A percentile compares a stretch with the other conserved stretches of the same genome.
phyloP scores from a whole-genome alignment of 768 basidiomycete species.

The Boletus vermiculosoides region DNA sequence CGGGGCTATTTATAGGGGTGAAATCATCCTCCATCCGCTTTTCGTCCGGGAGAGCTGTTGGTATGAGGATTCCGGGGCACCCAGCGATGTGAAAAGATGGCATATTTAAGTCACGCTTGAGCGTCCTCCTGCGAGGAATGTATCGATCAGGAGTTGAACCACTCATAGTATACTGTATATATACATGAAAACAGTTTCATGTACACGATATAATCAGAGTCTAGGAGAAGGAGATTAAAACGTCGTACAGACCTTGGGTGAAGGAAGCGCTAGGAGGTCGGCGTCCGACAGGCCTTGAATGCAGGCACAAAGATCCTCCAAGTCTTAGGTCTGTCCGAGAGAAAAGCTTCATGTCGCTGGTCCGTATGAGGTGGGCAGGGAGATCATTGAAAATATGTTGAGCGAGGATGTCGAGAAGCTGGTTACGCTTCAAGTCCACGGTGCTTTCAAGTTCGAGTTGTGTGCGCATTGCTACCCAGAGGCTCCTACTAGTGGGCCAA shows the following conservation, averaged over 20 bases:
- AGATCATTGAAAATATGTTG: slow-evolving; percentile 16
- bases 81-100: slow-evolving; percentile 16
- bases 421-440: slow-evolving; percentile 2
- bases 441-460: background rate
- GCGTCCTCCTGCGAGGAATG: slow-evolving; percentile 4
- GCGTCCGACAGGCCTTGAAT: background rate
- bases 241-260: slow-evolving; percentile 5
- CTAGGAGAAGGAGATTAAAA: background rate
- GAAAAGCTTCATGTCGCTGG: slow-evolving; percentile 10
- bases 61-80: slow-evolving; percentile 4
- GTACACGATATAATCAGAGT: too few relatives aligned
- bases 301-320: slow-evolving; percentile 3
- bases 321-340: slow-evolving; percentile 12
- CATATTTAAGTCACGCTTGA: slow-evolving; percentile 6
- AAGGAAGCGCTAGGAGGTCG: slow-evolving; percentile 8
- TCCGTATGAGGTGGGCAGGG: slow-evolving; percentile 12
- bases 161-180: background rate
- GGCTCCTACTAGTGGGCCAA: too few relatives aligned
- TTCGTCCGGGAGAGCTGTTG: slow-evolving; percentile 1
- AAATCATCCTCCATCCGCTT: background rate
- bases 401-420: slow-evolving; percentile 8
- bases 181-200: background rate
- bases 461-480: background rate
- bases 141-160: background rate
- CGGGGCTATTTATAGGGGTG: background rate